These are phyloP conservation scores for Pyricularia sp. DNA, from an alignment of 2,329 filamentous ascomycete genomes.

Conservation along the genomic window DNA sequence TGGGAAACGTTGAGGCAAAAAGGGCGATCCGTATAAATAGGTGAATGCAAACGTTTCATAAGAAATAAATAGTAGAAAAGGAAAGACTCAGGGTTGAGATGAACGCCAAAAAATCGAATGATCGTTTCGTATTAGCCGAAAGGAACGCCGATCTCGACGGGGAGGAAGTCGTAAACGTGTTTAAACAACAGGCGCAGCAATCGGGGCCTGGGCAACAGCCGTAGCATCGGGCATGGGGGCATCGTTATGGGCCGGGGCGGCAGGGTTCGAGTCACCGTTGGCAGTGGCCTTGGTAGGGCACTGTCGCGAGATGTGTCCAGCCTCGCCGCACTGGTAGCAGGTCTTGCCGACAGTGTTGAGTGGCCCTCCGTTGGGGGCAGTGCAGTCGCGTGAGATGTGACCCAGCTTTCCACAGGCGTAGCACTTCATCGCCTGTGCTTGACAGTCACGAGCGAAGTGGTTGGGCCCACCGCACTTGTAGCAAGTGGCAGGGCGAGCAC, in stretches of 20 bases:
- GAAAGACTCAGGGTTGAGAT: neutral
- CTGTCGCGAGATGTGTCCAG: conserved; percentile 92
- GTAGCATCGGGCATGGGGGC: conserved; percentile 26
- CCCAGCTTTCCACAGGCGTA: conserved; percentile 94
- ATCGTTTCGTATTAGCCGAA: neutral
- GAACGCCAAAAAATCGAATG: neutral
- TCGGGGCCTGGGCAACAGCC: conserved; percentile 32
- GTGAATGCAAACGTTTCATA: neutral
- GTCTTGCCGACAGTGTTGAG: conserved; percentile 96
- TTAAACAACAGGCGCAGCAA: conserved; percentile 10
- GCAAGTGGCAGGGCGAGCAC: conserved; percentile 60
- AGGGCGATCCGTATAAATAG: neutral
- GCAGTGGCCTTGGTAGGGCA: conserved; percentile 45
- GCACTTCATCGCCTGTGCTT: conserved; percentile 97
- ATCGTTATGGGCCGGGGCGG: conserved; percentile 30
- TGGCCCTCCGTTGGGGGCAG: conserved; percentile 89
- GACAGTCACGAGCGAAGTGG: conserved; percentile 97
- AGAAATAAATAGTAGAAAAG: neutral
- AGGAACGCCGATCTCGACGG: neutral
- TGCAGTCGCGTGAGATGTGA: conserved; percentile 91
- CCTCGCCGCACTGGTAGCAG: conserved; percentile 94
- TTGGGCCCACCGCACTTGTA: conserved; percentile 81
- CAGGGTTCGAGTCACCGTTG: conserved; percentile 28
- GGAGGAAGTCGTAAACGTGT: neutral
- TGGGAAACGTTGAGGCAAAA: neutral